Base-by-base conservation (phyloP, 371 early-diverging fungal genomes). In the Actinomucor elegans region DNA sequence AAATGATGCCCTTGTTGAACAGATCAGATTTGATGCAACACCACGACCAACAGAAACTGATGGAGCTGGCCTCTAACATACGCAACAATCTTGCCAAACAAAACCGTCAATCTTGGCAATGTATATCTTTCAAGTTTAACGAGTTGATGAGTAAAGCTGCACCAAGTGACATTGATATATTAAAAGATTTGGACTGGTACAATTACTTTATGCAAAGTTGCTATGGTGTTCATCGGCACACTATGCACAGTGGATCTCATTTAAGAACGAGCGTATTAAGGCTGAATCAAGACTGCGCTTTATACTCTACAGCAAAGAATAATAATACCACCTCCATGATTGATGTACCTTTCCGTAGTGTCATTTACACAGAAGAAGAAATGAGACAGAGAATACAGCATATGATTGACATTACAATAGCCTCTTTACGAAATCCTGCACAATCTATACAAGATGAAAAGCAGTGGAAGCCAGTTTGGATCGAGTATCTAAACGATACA, bases 321-420 rank as follows among this genome's bases (percentile, higher is more conserved):
- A 21, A 15, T n/a, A 44, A 23, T 11, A 33, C 34, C 4, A 18
- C 28, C 2, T 23, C 40, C 8, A 27, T 69, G 2, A 57, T 65
- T 11, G 62, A 65, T 27, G 45, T 44, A 14, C 55, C 62, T 3
- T 52, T 69, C 5, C 38, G 28, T 4, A 69, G 69, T 45, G 56
- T 65, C 1, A 51, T 69, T 1, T 64, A 64, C 37, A 64, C 69
- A 2, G 62, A 61, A 14, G 66, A 69, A 34, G 66, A 69, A n/a
- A 61, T 69, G 42, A 49, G 46, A 12, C 61, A 65, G 38, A 49
- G 69, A 14, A 44, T 54, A 12, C 47, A 61, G 4, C 48, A 56
- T 11, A 69, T 69, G 69, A 31, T 65, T 27, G 55, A 54, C 11
- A 55, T 55, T 17, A 29, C 55, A 9, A 32, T 65, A 5, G n/a